phyloP scores from a whole-genome alignment of 345 rosid species.

The Kandelia obovata region DNA sequence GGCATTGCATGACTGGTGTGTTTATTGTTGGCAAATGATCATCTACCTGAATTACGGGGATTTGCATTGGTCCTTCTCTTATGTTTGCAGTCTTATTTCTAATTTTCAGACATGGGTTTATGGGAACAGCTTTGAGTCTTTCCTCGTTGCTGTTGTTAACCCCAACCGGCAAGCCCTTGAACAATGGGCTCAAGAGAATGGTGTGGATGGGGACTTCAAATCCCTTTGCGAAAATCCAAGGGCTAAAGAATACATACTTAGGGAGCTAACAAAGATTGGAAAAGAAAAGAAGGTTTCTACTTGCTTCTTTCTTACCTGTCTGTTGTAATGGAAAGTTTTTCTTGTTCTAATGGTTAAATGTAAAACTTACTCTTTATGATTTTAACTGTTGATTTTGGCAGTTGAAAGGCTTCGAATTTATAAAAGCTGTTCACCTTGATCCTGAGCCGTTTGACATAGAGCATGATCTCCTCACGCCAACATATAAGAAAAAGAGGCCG shows the following conservation, averaged over 20 bases:
- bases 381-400: slow-evolving; percentile 25
- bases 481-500: slow-evolving; percentile 92
- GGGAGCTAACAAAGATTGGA: slow-evolving; percentile 64
- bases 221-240: slow-evolving; percentile 63
- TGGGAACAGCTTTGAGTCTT: slow-evolving; percentile 94
- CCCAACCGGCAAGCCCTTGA: slow-evolving; percentile 77
- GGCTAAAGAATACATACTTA: slow-evolving; percentile 63
- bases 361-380: background rate
- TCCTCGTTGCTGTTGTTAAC: slow-evolving; percentile 75
- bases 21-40: no score
- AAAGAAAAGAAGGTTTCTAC: slow-evolving; percentile 69
- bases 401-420: slow-evolving; percentile 88
- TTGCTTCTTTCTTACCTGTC: background rate
- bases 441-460: slow-evolving; percentile 83
- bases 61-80: background rate
- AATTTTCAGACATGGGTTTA: slow-evolving; percentile 81
- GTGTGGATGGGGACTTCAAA: slow-evolving; percentile 57
- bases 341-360: background rate
- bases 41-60: background rate
- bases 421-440: slow-evolving; percentile 77
- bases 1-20: no score
- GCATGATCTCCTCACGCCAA: slow-evolving; percentile 86
- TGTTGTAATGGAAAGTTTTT: background rate
- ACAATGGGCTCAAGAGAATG: slow-evolving; percentile 74
- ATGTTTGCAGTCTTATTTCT: slow-evolving; percentile 4